A percentile compares a stretch with the other conserved stretches of the same genome.
These are phyloP conservation scores for Alternaria burnsii DNA, from an alignment of 2,329 filamentous ascomycete species.

Conservation along the genomic window DNA sequence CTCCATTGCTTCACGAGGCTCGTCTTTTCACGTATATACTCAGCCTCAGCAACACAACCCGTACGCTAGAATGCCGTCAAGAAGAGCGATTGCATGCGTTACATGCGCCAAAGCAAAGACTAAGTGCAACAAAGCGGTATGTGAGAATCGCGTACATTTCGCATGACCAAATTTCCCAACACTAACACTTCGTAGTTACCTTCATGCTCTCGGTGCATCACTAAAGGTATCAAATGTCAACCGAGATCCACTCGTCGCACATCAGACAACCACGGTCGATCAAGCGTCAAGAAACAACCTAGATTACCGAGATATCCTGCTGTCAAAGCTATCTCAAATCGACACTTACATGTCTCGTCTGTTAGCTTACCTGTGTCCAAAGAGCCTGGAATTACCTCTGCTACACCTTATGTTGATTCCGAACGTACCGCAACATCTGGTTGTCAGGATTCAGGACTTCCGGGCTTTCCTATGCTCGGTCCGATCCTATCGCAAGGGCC, in stretches of 20 bases:
- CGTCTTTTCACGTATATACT: slow-evolving; percentile 19
- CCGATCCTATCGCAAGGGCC: slow-evolving; percentile 37
- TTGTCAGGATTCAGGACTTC: slow-evolving; percentile 32
- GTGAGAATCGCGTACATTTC: slow-evolving; percentile 18
- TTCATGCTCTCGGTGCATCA: slow-evolving; percentile 47
- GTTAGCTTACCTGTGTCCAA: slow-evolving; percentile 33
- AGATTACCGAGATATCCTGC: slow-evolving; percentile 37
- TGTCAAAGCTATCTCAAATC: slow-evolving; percentile 28
- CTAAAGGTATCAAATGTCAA: slow-evolving; percentile 48
- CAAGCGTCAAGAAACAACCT: slow-evolving; percentile 36
- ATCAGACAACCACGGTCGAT: slow-evolving; percentile 45
- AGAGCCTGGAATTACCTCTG: slow-evolving; percentile 30
- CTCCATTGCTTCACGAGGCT: slow-evolving; percentile 21
- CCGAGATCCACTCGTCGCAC: slow-evolving; percentile 50
- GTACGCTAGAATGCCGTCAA: slow-evolving; percentile 43
- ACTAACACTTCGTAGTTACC: slow-evolving; percentile 33
- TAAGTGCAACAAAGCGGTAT: slow-evolving; percentile 49
- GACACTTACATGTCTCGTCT: slow-evolving; percentile 30
- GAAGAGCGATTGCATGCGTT: slow-evolving; percentile 51
- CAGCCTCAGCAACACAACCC: slow-evolving; percentile 33
- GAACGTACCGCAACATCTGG: slow-evolving; percentile 38
- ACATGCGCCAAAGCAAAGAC: slow-evolving; percentile 52
- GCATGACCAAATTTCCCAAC: not conserved
- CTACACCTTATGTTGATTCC: slow-evolving; percentile 42
- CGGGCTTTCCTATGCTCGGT: slow-evolving; percentile 36